Percentiles rank a stretch among this genome's conserved stretches.
Evolutionary conservation across 805 yeast genomes (phyloP).

Genomic region (Ogataea trehalophila): DNA sequence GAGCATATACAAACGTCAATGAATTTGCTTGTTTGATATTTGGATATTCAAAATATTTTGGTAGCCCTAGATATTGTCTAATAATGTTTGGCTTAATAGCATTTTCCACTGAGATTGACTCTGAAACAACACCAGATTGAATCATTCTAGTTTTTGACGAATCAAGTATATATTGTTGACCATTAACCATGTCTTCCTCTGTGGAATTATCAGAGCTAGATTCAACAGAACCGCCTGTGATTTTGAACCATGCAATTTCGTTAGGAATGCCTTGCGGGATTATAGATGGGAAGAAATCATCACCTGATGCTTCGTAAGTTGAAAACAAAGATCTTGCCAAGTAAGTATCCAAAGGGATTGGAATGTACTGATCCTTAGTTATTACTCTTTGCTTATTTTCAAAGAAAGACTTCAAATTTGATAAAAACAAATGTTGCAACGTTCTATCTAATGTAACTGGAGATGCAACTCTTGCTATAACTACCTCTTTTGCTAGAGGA

Average conservation of each 20-base stretch:
- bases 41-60: constrained; percentile 11
- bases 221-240: constrained; percentile 46
- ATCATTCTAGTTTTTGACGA: constrained; percentile 63
- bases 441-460: constrained; percentile 63
- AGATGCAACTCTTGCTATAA: constrained; percentile 63
- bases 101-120: constrained; percentile 12
- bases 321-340: constrained; percentile 54
- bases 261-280: constrained; percentile 63
- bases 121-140: constrained; percentile 56
- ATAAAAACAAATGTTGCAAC: constrained; percentile 54
- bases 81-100: constrained; percentile 23
- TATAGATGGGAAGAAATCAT: constrained; percentile 26
- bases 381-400: constrained; percentile 56
- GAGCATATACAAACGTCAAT: constrained; percentile 42
- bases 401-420: constrained; percentile 58
- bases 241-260: constrained; percentile 79
- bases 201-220: constrained; percentile 8
- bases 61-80: constrained; percentile 13
- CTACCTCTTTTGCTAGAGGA: constrained; percentile 57
- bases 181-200: constrained; percentile 17
- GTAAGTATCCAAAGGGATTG: constrained; percentile 70
- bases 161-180: constrained; percentile 53
- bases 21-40: constrained; percentile 8
- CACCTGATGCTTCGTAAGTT: constrained; percentile 25
- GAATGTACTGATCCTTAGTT: constrained; percentile 61